These are phyloP conservation scores for Aspergillus ustus DNA, from an alignment of 2,329 filamentous ascomycete species.

Conservation along the genomic window DNA sequence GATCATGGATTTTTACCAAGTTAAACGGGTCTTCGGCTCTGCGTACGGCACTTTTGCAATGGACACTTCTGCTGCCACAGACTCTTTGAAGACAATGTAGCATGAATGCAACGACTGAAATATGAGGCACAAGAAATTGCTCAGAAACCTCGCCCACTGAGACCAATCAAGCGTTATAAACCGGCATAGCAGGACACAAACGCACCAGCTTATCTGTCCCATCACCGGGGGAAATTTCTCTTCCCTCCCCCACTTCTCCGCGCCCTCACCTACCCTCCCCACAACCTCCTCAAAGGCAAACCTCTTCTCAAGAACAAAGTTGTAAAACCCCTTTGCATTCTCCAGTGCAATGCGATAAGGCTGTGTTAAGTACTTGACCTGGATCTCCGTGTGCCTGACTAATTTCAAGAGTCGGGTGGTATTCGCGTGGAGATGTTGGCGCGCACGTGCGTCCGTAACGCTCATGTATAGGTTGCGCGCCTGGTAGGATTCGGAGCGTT, in stretches of 20 bases:
- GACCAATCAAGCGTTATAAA: slow-evolving; percentile 6
- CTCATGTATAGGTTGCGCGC: slow-evolving; percentile 53
- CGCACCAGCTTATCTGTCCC: slow-evolving; percentile 13
- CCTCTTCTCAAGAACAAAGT: slow-evolving; percentile 48
- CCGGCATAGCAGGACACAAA: background rate
- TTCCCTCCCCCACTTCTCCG: slow-evolving; percentile 48
- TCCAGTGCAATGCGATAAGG: slow-evolving; percentile 55
- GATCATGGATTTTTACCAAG: background rate
- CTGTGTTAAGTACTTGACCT: slow-evolving; percentile 59
- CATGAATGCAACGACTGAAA: background rate
- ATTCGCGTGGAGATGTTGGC: slow-evolving; percentile 54
- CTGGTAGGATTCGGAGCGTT: slow-evolving; percentile 58
- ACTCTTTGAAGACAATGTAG: background rate
- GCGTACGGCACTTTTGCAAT: too few species aligned
- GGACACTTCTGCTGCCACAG: too few species aligned
- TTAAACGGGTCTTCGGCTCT: too few species aligned
- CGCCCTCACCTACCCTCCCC: slow-evolving; percentile 44
- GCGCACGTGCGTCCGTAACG: slow-evolving; percentile 53
- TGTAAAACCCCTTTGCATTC: slow-evolving; percentile 54
- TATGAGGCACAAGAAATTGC: background rate
- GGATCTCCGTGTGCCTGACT: slow-evolving; percentile 51
- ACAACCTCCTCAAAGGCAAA: slow-evolving; percentile 55
- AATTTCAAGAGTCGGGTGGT: slow-evolving; percentile 52
- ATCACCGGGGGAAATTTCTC: slow-evolving; percentile 12
- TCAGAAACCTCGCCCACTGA: too few species aligned